Conservation (phyloP, 768 basidiomycete genomes). For the Megacollybia marginata region DNA sequence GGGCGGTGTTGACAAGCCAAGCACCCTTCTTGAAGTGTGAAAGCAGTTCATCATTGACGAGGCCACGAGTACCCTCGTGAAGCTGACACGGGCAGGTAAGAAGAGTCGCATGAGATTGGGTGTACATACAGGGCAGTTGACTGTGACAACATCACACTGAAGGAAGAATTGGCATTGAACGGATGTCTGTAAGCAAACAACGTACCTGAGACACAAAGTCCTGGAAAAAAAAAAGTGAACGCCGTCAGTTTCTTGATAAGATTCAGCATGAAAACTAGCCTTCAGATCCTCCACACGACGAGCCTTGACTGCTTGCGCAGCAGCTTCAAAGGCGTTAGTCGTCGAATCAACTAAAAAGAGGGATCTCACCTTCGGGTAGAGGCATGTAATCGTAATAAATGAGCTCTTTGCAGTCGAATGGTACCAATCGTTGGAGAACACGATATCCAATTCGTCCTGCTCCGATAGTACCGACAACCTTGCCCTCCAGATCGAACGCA, state of each 20-base stretch:
- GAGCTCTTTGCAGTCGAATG: conserved; percentile 87
- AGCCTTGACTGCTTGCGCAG: conserved; percentile 57
- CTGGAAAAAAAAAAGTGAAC: conserved; percentile 4
- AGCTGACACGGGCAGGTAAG: conserved; percentile 20
- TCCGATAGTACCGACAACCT: conserved; percentile 83
- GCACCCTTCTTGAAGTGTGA: conserved; percentile 88
- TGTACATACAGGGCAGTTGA: conserved; percentile 56
- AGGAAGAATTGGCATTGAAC: conserved; percentile 11
- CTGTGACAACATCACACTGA: conserved; percentile 74
- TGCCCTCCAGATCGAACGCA: conserved; percentile 84
- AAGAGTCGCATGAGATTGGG: too few species aligned
- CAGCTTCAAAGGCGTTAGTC: conserved; percentile 30
- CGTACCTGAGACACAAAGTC: conserved; percentile 39
- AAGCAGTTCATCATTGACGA: conserved; percentile 77
- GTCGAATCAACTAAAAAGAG: not conserved
- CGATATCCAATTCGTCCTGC: conserved; percentile 75
- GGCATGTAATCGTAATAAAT: conserved; percentile 84
- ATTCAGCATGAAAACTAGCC: conserved; percentile 28
- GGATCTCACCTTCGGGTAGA: conserved; percentile 47
- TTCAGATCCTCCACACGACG: conserved; percentile 77
- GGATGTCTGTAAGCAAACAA: not conserved
- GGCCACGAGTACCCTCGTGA: conserved; percentile 75
- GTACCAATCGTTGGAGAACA: conserved; percentile 69
- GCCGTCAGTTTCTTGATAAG: too few species aligned
- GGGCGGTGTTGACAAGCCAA: conserved; percentile 90